Base-by-base conservation (phyloP, 2,329 filamentous ascomycete species). In the Paramyrothecium sp. region DNA sequence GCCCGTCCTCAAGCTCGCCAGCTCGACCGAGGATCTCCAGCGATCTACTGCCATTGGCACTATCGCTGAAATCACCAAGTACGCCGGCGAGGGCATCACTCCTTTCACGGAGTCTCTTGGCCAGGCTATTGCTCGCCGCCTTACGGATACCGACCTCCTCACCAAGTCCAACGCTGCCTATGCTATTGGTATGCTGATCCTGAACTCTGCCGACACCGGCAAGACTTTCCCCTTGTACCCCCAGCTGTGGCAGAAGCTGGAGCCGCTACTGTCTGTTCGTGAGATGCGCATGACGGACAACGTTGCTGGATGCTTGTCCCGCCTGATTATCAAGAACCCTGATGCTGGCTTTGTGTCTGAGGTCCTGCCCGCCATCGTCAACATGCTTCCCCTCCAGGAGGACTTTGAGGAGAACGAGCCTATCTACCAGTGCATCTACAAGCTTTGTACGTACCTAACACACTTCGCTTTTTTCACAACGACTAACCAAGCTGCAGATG, bases 331-430 rank as follows among this genome's bases (percentile, higher is more conserved):
- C 71, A 90, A 90, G 68, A 89, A 96, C 75, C 89, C 90, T n/a
- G 87, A 94, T 65, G 85, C 85, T 64, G 88, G 96, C 11, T 92
- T 94, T 19, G 83, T 96, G 54, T 77, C 83, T 44, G 88, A 97
- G 59, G 91, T 96, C 20, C 84, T 99, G 2, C 93, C 94, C 23
- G 87, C 86, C 1, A 78, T 98, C 26, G 84, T 96, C 56, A 84
- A 85, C 60, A 83, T 93, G 26, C 84, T 98, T 41, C 95, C 95
- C 11, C 81, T 98, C 61, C 91, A 90, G 74, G 93, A 97, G 71
- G 95, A 98, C 73, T 98, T 86, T 67, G 92, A 97, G 75, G 95
- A 98, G 84, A 98, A 99, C 77, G 91, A 91, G 67, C 92, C 95
- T 10, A 88, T 98, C 59, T 99, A 89, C 78, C 85, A 89, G 73